Evolutionary conservation across 2,329 filamentous ascomycete genomes (phyloP), one percentile per base, ranked within the genome.

Genomic region (Pezicula neosporulosa): DNA sequence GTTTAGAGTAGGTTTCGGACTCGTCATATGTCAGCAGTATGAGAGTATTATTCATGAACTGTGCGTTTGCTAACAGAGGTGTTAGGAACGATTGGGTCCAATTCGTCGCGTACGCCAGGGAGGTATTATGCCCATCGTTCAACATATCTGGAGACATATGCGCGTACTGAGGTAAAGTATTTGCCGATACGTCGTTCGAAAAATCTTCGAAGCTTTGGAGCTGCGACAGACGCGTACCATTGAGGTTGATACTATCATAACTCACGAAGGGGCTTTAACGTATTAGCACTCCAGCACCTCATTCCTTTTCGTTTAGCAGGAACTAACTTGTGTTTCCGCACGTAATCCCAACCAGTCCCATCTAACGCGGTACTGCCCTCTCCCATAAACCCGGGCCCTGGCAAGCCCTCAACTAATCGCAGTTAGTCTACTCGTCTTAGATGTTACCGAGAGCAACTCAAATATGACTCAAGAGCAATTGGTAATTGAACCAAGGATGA

Each of bases 151-250:
- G 83, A 0, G 78, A 78, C 66, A 85, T 77, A 66, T 83, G 82
- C 37, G 78, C 75, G 70, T 83, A 87, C 65, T 89, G 85, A 3
- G 85, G 85, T 10, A 89, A 73, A 8, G 69, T 67, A 54, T 81
- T 70, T 41, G 72, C 72, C 24, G 72, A 68, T 21, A 87, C 68
- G 56, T 87, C 84, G 7, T 72, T 67, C 37, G 81, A 70, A 68
- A 89, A 88, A 50, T 77, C 71, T 21, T 76, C 75, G 58, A 88
- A 78, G 55, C 83, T 85, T 66, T 85, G 83, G 58, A 86, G 76
- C 54, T 80, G 76, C 35, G 76, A 72, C 2, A 86, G 71, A 18
- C 86, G 59, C 1, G 69, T 68, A 6, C 69, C 67, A 54, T 77
- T 76, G 42, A 74, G 69, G 53, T 78, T 77, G 48, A 81, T 70